Evolutionary conservation across 192 early-diverging fungal genomes (phyloP).

Genomic region (Backusella sp.): DNA sequence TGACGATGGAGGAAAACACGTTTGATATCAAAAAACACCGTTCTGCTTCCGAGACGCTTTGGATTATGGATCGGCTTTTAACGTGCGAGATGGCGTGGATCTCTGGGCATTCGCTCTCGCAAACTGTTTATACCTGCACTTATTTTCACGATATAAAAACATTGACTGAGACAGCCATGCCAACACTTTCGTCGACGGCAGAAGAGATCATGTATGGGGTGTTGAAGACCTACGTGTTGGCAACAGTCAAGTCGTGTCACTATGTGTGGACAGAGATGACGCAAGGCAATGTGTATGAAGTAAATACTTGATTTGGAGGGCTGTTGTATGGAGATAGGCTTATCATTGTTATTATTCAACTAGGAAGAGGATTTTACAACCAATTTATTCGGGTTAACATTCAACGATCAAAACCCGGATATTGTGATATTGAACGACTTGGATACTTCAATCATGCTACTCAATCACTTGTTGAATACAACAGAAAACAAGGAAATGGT

Average conservation of each 20-base stretch:
- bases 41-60: slow-evolving; percentile 36
- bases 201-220: slow-evolving; percentile 39
- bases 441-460: slow-evolving; percentile 28
- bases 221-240: slow-evolving; percentile 47
- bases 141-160: slow-evolving; percentile 47
- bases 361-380: slow-evolving; percentile 62
- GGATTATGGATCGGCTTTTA: slow-evolving; percentile 54
- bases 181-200: background rate
- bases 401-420: slow-evolving; percentile 43
- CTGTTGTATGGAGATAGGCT: no score
- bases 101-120: slow-evolving; percentile 58
- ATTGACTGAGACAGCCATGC: slow-evolving; percentile 14
- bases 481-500: background rate
- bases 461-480: slow-evolving; percentile 13
- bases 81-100: slow-evolving; percentile 61
- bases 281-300: slow-evolving; percentile 56
- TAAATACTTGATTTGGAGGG: background rate
- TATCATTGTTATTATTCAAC: background rate
- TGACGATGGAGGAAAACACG: slow-evolving; percentile 43
- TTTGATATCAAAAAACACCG: slow-evolving; percentile 36
- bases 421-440: slow-evolving; percentile 32
- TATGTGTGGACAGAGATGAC: slow-evolving; percentile 57
- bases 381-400: slow-evolving; percentile 50
- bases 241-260: slow-evolving; percentile 48
- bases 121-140: slow-evolving; percentile 57